Evolutionary conservation across 352 stramenopile genomes (phyloP).

Genomic region (Blastocystis sp.): DNA sequence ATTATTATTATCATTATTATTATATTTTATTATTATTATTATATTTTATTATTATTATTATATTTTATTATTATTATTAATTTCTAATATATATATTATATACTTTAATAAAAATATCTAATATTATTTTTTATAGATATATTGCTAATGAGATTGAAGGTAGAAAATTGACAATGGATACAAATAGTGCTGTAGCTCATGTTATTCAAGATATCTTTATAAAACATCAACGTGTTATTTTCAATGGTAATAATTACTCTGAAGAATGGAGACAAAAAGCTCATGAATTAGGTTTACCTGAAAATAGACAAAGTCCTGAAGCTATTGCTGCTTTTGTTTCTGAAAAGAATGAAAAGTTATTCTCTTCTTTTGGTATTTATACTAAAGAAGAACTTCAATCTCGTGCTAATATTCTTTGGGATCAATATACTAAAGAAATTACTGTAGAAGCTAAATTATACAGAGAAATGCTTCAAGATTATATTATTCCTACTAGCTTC

Average conservation of each 20-base stretch:
- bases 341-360: slow-evolving; percentile 58
- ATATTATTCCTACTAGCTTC: slow-evolving; percentile 42
- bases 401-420: slow-evolving; percentile 53
- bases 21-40: no score
- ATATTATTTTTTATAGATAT: no score
- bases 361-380: slow-evolving; percentile 56
- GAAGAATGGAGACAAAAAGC: slow-evolving; percentile 50
- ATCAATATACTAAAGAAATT: slow-evolving; percentile 59
- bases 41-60: no score
- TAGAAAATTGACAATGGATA: slow-evolving; percentile 40
- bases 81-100: no score
- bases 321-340: slow-evolving; percentile 49
- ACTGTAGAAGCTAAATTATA: slow-evolving; percentile 59
- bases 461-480: slow-evolving; percentile 58
- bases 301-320: slow-evolving; percentile 57
- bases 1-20: no score
- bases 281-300: slow-evolving; percentile 53
- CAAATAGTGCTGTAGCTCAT: slow-evolving; percentile 39
- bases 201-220: slow-evolving; percentile 52
- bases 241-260: slow-evolving; percentile 65
- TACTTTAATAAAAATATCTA: no score
- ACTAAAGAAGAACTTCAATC: slow-evolving; percentile 50
- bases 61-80: no score
- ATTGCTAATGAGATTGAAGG: slow-evolving; percentile 55
- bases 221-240: slow-evolving; percentile 57